A percentile compares a stretch with the other conserved stretches of the same genome.
Evolutionary conservation across 495 filamentous ascomycete species (phyloP).

Genomic region (Tuber melanosporum): DNA sequence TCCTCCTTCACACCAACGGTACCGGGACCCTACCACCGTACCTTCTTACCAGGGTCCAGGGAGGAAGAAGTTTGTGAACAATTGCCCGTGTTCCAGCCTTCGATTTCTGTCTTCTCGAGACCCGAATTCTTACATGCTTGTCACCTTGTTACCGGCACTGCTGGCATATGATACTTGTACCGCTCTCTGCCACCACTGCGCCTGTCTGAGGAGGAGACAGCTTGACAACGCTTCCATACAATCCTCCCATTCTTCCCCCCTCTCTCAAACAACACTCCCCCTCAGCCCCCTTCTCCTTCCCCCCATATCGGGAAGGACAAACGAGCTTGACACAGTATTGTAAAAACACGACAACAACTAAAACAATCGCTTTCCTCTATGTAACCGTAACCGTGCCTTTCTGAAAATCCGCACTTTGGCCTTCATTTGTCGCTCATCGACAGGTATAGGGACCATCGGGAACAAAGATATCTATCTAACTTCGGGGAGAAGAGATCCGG

Average conservation of each 20-base stretch:
- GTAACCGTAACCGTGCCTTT: neutral
- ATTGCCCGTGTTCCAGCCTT: neutral
- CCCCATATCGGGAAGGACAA: slow-evolving; percentile 4
- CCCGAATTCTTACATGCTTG: neutral
- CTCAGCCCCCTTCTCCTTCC: slow-evolving; percentile 7
- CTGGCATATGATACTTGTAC: neutral
- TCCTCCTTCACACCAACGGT: no score
- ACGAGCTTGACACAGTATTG: neutral
- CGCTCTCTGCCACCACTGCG: neutral
- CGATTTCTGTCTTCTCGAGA: neutral
- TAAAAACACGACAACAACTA: slow-evolving; percentile 30
- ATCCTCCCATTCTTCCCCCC: neutral
- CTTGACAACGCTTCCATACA: neutral
- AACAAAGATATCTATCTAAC: neutral
- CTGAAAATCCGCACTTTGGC: neutral
- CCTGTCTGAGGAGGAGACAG: neutral
- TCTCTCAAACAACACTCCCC: neutral
- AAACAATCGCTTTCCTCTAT: slow-evolving; percentile 17
- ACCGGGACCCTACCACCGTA: neutral
- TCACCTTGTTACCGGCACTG: neutral
- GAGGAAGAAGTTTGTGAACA: neutral
- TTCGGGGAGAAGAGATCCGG: neutral
- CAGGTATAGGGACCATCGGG: slow-evolving; percentile 21
- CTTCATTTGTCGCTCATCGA: slow-evolving; percentile 15
- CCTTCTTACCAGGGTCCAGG: neutral